phyloP scores from a whole-genome alignment of 208 protist genomes.

The Crithidia expoeki region DNA sequence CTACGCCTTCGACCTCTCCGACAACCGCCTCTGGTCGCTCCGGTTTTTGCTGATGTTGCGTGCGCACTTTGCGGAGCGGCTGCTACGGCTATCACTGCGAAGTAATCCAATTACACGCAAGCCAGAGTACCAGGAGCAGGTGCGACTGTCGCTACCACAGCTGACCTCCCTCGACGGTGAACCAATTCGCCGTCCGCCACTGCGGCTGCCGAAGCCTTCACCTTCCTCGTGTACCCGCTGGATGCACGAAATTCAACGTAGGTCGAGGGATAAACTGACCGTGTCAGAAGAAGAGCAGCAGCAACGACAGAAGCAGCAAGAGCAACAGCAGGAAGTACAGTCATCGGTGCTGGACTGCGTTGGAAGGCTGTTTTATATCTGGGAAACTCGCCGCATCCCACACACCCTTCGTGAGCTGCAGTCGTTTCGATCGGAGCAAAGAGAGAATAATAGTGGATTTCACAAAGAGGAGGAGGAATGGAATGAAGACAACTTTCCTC shows the following conservation, averaged over 20 bases:
- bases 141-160: conserved; percentile 71
- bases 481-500: conserved; percentile 82
- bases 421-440: conserved; percentile 11
- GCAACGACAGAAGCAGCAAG: neutral
- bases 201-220: conserved; percentile 60
- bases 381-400: conserved; percentile 75
- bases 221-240: conserved; percentile 45
- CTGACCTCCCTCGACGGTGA: conserved; percentile 80
- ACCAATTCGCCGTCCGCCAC: conserved; percentile 75
- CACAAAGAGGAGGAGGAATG: conserved; percentile 56
- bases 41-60: conserved; percentile 81
- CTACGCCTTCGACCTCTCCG: conserved; percentile 76
- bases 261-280: neutral
- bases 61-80: conserved; percentile 62
- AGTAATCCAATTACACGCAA: conserved; percentile 87
- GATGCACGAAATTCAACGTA: neutral
- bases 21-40: conserved; percentile 79
- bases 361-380: conserved; percentile 70
- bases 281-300: conserved; percentile 2
- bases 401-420: conserved; percentile 53
- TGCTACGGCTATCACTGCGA: conserved; percentile 75
- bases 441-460: neutral
- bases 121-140: conserved; percentile 88
- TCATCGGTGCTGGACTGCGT: conserved; percentile 60
- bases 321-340: conserved; percentile 9